Base-by-base conservation (phyloP, 345 rosid genomes). In the Eucalyptus dawsonii region DNA sequence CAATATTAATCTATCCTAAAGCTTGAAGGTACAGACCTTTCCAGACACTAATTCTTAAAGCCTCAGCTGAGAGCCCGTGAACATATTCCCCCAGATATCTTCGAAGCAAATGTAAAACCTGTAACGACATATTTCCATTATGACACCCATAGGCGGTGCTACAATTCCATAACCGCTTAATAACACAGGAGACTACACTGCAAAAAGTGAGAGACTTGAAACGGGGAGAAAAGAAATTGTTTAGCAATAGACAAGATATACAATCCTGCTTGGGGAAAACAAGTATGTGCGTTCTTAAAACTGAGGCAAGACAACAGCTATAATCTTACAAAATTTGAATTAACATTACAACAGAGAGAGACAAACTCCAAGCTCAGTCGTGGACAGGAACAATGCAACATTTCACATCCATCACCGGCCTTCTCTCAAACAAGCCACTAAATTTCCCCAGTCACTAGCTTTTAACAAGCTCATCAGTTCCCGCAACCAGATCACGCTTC, bases 41-140 rank as follows among this genome's bases (percentile, higher is more conserved):
- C 99, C 99, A 98, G 87, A 98, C 99, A 92, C 99, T 97, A 92
- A 98, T 98, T 90, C 97, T 91, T 92, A 98, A 91, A 90, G 99
- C 98, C 94, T 98, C 99, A 24, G 89, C 92, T 5, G 99, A 98
- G 87, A 98, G 99, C 88, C 98, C 99, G 50, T 97, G 97, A 65
- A 98, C 99, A 90, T 98, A 97, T 91, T 98, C 99, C 27, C 99
- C 99, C 93, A 98, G 93, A 92, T 98, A 98, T 93, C 94, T 95
- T 91, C 97, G 98, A 92, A 98, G 99, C 97, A 98, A 93, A 92
- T 95, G 99, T 88, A 98, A 88, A 91, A 98, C 99, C 99, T 97
- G 94, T 90, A 91, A 89, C 21, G 3, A 87, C 45, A 87, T 21
- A 76, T 76, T 76, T 40, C 47, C 47, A 76, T 76, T 76, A 76